phyloP scores from a whole-genome alignment of 768 basidiomycete genomes.

The Lyophyllum decastes region DNA sequence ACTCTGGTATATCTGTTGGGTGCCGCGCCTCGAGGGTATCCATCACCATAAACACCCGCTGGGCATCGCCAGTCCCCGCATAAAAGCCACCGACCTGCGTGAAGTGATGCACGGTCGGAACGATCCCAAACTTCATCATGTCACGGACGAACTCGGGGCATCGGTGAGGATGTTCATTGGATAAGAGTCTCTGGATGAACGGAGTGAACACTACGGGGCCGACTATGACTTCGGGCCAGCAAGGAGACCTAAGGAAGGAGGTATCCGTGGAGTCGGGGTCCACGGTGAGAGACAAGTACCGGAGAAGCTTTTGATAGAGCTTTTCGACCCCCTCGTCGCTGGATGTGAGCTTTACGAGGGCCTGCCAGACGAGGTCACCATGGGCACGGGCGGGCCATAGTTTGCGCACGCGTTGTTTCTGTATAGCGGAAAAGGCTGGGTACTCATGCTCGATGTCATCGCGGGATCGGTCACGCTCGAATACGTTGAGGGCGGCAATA shows the following conservation, averaged over 20 bases:
- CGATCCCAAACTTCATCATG: slow-evolving; percentile 48
- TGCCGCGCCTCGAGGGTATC: slow-evolving; percentile 35
- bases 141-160: slow-evolving; percentile 49
- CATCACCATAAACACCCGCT: slow-evolving; percentile 41
- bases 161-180: slow-evolving; percentile 25
- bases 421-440: slow-evolving; percentile 1
- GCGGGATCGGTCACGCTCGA: background rate
- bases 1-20: background rate
- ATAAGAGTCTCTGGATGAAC: slow-evolving; percentile 47
- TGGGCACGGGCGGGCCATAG: slow-evolving; percentile 36
- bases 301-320: slow-evolving; percentile 49
- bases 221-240: slow-evolving; percentile 28
- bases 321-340: slow-evolving; percentile 23
- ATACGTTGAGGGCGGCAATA: slow-evolving; percentile 16
- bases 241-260: slow-evolving; percentile 25
- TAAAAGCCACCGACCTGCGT: slow-evolving; percentile 51
- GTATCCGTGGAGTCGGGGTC: slow-evolving; percentile 5
- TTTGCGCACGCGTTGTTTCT: slow-evolving; percentile 22
- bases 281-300: slow-evolving; percentile 16
- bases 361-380: slow-evolving; percentile 40
- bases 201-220: slow-evolving; percentile 46
- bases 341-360: slow-evolving; percentile 29
- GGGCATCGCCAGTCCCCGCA: slow-evolving; percentile 37
- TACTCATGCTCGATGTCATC: background rate
- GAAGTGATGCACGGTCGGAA: slow-evolving; percentile 48